phyloP scores from a whole-genome alignment of 768 basidiomycete species.

The Lactarius pseudohatsudake region DNA sequence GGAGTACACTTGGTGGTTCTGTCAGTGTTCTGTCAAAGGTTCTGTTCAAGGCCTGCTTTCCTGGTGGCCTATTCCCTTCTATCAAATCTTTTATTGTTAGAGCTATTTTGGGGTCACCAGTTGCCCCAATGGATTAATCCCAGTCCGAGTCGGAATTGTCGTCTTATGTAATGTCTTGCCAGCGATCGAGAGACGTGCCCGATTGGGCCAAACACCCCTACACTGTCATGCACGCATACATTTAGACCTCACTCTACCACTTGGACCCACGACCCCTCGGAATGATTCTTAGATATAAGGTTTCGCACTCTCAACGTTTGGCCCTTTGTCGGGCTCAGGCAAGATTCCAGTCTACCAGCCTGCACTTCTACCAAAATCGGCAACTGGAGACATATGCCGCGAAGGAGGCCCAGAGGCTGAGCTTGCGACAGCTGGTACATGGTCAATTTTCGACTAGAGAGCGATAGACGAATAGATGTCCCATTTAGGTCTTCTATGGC shows the following conservation, averaged over 20 bases:
- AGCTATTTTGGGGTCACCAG: no score
- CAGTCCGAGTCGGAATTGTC: not conserved
- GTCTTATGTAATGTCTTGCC: no score
- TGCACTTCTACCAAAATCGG: conserved; percentile 75
- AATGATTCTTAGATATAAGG: conserved; percentile 1
- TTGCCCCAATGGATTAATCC: no score
- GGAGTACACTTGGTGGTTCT: not conserved
- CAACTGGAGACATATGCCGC: conserved; percentile 80
- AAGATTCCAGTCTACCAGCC: conserved; percentile 29
- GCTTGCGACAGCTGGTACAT: conserved; percentile 74
- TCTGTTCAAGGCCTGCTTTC: no score
- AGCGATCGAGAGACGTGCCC: not conserved
- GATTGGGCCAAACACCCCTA: not conserved
- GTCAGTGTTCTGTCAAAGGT: no score
- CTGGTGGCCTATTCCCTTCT: no score
- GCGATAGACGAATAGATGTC: conserved; percentile 12
- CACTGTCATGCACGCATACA: not conserved
- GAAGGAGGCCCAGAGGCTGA: conserved; percentile 67
- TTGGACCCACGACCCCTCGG: not conserved
- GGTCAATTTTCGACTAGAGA: not conserved
- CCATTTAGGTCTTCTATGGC: conserved; percentile 76
- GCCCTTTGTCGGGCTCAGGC: conserved; percentile 6
- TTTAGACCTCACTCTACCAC: not conserved
- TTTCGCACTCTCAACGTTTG: not conserved
- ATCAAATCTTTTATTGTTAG: no score